Conservation (phyloP, 805 yeast species). For the Metschnikowia colocasiae region DNA sequence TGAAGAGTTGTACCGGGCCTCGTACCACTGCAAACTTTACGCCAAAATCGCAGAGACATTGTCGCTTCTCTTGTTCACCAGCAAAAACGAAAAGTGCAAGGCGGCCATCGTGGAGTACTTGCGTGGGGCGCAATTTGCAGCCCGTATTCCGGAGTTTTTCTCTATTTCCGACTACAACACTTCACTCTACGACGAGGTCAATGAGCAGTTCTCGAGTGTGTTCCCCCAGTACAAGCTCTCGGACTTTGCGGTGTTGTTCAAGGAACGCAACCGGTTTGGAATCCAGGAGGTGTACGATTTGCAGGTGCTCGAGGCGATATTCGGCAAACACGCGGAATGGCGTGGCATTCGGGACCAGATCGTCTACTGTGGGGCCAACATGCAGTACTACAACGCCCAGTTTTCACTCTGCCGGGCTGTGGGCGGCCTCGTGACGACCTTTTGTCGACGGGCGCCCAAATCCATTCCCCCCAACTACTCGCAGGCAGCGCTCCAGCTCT, state of each 20-base stretch:
- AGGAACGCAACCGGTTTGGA: constrained; percentile 49
- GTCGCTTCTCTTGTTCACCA: constrained; percentile 65
- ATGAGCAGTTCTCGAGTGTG: constrained; percentile 41
- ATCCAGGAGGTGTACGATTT: constrained; percentile 54
- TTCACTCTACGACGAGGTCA: constrained; percentile 44
- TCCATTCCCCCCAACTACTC: constrained; percentile 19
- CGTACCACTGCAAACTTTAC: constrained; percentile 54
- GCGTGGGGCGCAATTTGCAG: constrained; percentile 33
- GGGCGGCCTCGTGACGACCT: constrained; percentile 73
- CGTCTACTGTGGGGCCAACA: constrained; percentile 54
- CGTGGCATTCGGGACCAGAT: constrained; percentile 45
- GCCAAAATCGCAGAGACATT: constrained; percentile 73
- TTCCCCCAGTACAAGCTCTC: constrained; percentile 47
- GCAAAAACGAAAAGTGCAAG: constrained; percentile 41
- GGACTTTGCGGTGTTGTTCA: constrained; percentile 48
- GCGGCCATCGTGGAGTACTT: constrained; percentile 43
- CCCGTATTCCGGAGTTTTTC: constrained; percentile 29
- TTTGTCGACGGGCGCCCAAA: constrained; percentile 35
- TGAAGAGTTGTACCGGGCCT: constrained; percentile 32
- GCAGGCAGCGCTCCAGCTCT: constrained; percentile 43
- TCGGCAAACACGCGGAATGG: constrained; percentile 32
- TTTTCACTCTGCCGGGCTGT: constrained; percentile 66
- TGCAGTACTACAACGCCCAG: constrained; percentile 65
- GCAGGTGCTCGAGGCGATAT: constrained; percentile 57
- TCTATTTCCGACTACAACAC: constrained; percentile 45